phyloP scores from a whole-genome alignment of 2,329 filamentous ascomycete genomes.

The Fusarium irregulare region DNA sequence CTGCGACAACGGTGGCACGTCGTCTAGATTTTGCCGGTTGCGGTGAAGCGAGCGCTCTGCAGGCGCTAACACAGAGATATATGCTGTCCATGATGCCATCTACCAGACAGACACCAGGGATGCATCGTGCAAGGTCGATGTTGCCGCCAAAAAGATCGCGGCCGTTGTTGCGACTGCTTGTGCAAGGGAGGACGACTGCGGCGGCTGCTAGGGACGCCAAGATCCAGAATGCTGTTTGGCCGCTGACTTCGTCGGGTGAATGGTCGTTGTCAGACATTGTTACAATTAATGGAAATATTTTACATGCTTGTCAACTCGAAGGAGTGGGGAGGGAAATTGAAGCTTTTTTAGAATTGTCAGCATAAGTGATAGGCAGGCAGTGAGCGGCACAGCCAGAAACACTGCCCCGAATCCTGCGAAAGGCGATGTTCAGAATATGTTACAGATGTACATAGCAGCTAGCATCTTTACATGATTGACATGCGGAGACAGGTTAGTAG shows the following conservation, averaged over 20 bases:
- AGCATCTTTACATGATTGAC: neutral
- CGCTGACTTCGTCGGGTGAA: slow-evolving; percentile 1
- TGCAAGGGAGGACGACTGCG: neutral
- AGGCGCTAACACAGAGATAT: neutral
- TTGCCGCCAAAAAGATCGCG: slow-evolving; percentile 1
- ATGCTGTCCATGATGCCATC: neutral
- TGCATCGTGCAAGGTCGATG: slow-evolving; percentile 6
- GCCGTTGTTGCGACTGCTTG: neutral
- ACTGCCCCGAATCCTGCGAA: neutral
- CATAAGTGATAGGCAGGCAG: neutral
- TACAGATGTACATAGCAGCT: neutral
- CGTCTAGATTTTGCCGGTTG: neutral
- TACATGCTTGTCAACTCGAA: too few species aligned
- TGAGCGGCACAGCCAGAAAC: neutral
- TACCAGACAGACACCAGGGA: neutral
- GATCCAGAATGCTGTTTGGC: slow-evolving; percentile 19
- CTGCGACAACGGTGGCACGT: rapidly evolving
- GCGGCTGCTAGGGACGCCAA: slow-evolving; percentile 7
- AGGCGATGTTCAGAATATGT: neutral
- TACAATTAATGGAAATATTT: neutral
- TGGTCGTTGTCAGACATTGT: neutral
- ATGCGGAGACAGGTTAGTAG: too few species aligned
- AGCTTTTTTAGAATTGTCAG: neutral
- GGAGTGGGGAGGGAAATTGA: neutral
- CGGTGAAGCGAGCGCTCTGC: rapidly evolving